A percentile compares a stretch with the other conserved stretches of the same genome.
Conservation (phyloP, 192 early-diverging fungal genomes). For the Dissophora ornata region DNA sequence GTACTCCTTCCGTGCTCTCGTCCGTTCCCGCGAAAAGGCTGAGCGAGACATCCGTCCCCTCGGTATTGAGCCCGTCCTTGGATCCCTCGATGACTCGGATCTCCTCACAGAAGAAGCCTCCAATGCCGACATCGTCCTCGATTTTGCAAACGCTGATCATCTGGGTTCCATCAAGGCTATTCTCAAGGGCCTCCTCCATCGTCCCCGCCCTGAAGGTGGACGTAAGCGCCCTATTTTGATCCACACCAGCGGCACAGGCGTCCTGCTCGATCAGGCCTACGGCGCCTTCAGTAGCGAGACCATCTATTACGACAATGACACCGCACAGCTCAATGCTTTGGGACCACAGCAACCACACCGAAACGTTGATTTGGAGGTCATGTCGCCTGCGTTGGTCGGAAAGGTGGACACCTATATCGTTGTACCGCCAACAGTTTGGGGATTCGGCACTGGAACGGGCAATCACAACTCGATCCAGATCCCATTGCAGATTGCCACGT, state of each 20-base stretch:
- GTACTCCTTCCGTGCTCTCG: conserved; percentile 29
- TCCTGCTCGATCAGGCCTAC: conserved; percentile 21
- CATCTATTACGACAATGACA: conserved; percentile 38
- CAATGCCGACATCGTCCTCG: conserved; percentile 39
- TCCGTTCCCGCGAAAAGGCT: conserved; percentile 28
- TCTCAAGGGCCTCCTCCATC: conserved; percentile 18
- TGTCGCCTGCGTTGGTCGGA: conserved; percentile 11
- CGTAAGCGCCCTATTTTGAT: conserved; percentile 41
- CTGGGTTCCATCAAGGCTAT: conserved; percentile 26
- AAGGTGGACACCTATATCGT: conserved; percentile 47
- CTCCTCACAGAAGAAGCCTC: conserved; percentile 19
- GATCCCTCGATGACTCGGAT: conserved; percentile 24
- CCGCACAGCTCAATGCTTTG: conserved; percentile 12
- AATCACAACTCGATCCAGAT: conserved; percentile 47
- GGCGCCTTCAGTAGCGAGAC: conserved; percentile 8
- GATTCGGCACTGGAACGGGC: conserved; percentile 31
- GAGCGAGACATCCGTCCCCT: conserved; percentile 24
- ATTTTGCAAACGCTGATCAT: conserved; percentile 41
- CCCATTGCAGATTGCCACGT: conserved; percentile 7
- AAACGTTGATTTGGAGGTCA: conserved; percentile 29
- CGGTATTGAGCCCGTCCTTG: conserved; percentile 42
- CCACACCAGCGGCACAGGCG: conserved; percentile 47
- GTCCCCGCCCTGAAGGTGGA: conserved; percentile 2
- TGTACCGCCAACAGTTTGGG: conserved; percentile 35
- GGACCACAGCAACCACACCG: conserved; percentile 24